phyloP scores from a whole-genome alignment of 2,329 filamentous ascomycete species.

The Stemphylium vesicarium region DNA sequence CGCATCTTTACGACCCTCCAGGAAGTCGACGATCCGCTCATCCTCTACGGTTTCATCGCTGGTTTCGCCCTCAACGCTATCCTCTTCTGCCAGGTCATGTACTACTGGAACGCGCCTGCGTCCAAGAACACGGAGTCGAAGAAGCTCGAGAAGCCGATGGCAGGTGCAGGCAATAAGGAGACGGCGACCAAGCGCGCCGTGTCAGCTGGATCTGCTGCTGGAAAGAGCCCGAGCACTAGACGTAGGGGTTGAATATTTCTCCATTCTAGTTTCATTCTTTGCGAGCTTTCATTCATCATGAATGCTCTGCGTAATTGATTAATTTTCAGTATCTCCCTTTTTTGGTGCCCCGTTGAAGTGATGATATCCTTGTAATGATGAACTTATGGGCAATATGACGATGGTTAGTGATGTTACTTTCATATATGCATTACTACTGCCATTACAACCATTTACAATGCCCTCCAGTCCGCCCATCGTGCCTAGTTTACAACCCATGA shows the following conservation, averaged over 20 bases:
- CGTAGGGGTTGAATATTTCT: conserved; percentile 56
- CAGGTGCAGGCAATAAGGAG: conserved; percentile 36
- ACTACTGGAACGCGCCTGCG: conserved; percentile 81
- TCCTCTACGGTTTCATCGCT: conserved; percentile 91
- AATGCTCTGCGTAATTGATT: neutral
- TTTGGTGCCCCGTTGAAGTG: no score
- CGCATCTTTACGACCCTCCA: conserved; percentile 98
- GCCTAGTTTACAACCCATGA: conserved; percentile 10
- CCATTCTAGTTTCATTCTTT: neutral
- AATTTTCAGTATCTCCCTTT: no score
- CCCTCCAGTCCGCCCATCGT: neutral
- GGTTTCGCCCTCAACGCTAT: conserved; percentile 90
- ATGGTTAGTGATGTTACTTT: neutral
- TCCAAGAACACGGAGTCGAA: conserved; percentile 48
- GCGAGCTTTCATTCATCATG: neutral
- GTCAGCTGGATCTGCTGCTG: conserved; percentile 44
- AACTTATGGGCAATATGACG: neutral
- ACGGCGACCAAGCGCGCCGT: conserved; percentile 33
- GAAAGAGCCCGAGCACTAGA: conserved; percentile 62
- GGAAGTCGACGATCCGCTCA: conserved; percentile 95
- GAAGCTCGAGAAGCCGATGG: conserved; percentile 49
- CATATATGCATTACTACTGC: conserved; percentile 28
- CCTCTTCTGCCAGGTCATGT: conserved; percentile 87
- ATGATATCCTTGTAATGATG: neutral
- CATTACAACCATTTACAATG: conserved; percentile 20